Percentiles rank a stretch among this genome's conserved stretches.
These are phyloP conservation scores for Pseudozyma tsukubaensis DNA, from an alignment of 1,284 basidiomycete genomes.

Conservation along the genomic window DNA sequence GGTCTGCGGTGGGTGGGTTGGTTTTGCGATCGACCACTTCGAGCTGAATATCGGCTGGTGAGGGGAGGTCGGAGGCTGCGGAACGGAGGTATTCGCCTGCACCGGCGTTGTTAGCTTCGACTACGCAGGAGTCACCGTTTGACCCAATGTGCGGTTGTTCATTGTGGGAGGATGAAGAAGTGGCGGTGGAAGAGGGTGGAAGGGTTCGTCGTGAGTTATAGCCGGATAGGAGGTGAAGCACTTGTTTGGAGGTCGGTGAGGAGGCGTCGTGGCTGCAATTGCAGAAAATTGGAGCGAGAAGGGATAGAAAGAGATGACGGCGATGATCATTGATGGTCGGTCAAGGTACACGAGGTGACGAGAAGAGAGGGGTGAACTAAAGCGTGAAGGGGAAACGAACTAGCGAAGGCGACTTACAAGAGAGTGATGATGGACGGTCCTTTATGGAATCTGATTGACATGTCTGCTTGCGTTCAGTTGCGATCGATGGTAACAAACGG, in stretches of 20 bases:
- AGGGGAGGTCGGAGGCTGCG: constrained; percentile 22
- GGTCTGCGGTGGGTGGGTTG: constrained; percentile 41
- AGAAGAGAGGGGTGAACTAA: neutral
- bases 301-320: neutral
- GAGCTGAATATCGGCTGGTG: constrained; percentile 16
- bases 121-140: constrained; percentile 27
- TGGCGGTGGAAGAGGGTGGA: constrained; percentile 2
- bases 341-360: too few species aligned
- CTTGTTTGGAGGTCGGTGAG: constrained; percentile 31
- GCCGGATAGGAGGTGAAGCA: constrained; percentile 27
- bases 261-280: constrained; percentile 30
- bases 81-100: constrained; percentile 30
- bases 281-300: neutral
- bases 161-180: neutral
- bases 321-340: too few species aligned
- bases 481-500: neutral
- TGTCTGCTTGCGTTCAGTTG: neutral
- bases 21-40: constrained; percentile 34
- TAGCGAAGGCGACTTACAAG: constrained; percentile 28
- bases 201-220: constrained; percentile 9
- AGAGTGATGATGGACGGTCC: constrained; percentile 44
- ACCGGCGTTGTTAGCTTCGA: constrained; percentile 30
- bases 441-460: constrained; percentile 46
- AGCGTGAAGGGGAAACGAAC: too few species aligned
- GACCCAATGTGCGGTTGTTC: neutral